phyloP scores from a whole-genome alignment of 306 rosid species.

The Cicer judaicum region DNA sequence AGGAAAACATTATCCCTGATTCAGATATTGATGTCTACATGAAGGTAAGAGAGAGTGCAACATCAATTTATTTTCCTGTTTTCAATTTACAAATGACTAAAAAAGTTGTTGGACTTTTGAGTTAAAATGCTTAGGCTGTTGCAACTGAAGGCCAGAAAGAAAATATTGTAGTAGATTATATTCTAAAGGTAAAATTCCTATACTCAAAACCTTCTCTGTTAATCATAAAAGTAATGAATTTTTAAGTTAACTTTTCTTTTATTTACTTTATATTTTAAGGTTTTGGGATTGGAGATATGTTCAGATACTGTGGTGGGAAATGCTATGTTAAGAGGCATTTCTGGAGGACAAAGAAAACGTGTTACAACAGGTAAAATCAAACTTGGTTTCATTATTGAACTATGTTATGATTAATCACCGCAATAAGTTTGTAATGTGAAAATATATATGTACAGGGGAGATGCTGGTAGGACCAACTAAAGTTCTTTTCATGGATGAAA shows the following conservation, averaged over 20 bases:
- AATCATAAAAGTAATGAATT: neutral
- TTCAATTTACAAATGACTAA: neutral
- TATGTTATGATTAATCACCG: neutral
- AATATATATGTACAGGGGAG: slow-evolving; percentile 48
- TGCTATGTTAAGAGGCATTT: slow-evolving; percentile 55
- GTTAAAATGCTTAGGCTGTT: slow-evolving; percentile 55
- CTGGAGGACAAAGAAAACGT: slow-evolving; percentile 68
- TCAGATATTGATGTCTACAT: slow-evolving; percentile 68
- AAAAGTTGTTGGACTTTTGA: slow-evolving; percentile 12
- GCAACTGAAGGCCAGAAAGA: slow-evolving; percentile 71
- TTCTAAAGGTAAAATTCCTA: slow-evolving; percentile 57
- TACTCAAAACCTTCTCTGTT: neutral
- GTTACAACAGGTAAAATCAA: slow-evolving; percentile 56
- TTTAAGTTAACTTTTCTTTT: neutral
- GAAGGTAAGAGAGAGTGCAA: slow-evolving; percentile 54
- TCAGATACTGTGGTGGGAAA: slow-evolving; percentile 64
- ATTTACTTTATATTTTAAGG: slow-evolving; percentile 32
- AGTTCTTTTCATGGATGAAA: slow-evolving; percentile 68
- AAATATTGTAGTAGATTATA: slow-evolving; percentile 64
- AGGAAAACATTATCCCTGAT: slow-evolving; percentile 65
- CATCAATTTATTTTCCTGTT: neutral
- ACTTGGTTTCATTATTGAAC: neutral
- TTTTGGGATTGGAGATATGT: slow-evolving; percentile 60
- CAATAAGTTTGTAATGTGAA: neutral
- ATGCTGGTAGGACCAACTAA: slow-evolving; percentile 67